Evolutionary conservation across 257 asterid species (phyloP).

Genomic region (Primulina huaijiensis): DNA sequence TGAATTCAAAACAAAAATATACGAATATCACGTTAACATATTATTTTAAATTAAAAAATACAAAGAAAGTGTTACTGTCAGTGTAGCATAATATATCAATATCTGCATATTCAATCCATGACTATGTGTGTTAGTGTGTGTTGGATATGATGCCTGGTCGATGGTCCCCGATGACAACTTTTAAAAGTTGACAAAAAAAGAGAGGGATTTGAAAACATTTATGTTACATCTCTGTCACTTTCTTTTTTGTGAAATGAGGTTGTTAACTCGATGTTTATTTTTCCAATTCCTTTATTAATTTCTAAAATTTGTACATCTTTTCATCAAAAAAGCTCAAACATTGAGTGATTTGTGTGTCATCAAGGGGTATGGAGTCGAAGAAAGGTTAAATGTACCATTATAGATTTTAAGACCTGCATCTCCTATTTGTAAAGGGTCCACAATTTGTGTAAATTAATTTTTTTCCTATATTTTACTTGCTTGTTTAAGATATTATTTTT

Average conservation of each 20-base stretch:
- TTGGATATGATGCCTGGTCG: neutral
- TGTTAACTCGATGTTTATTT: neutral
- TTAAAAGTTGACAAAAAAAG: neutral
- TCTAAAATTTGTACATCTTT: neutral
- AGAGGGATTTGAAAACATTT: neutral
- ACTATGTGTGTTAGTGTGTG: neutral
- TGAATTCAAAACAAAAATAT: no score
- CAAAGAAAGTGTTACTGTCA: no score
- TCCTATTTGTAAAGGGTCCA: neutral
- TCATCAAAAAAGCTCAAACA: neutral
- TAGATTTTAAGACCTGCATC: neutral
- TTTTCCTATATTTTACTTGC: no score
- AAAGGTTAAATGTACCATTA: neutral
- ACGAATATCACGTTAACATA: no score
- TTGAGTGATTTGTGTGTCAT: neutral
- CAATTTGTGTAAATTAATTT: no score
- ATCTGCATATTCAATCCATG: no score
- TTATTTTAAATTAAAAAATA: no score
- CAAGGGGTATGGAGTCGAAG: neutral
- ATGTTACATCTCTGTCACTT: neutral
- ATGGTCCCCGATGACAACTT: neutral
- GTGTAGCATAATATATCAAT: no score
- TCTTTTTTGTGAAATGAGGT: neutral
- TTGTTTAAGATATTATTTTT: no score
- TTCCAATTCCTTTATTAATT: neutral